These are phyloP conservation scores for Alternaria brassicae DNA, from an alignment of 2,329 filamentous ascomycete genomes.

Conservation along the genomic window DNA sequence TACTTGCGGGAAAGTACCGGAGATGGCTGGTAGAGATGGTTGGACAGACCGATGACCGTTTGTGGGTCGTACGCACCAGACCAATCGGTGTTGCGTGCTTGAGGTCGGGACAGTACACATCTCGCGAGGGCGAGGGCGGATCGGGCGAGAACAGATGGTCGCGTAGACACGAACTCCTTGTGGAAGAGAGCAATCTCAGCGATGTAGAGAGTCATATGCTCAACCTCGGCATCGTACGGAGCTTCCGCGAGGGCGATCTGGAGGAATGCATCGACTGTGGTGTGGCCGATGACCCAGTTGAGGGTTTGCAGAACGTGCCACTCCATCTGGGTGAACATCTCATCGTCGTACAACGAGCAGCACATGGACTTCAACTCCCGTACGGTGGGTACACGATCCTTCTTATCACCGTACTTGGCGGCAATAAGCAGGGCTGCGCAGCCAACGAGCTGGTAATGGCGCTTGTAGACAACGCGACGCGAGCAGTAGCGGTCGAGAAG, in stretches of 20 bases:
- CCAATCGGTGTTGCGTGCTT: conserved; percentile 79
- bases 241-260: conserved; percentile 82
- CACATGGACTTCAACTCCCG: conserved; percentile 99
- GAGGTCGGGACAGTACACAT: conserved; percentile 81
- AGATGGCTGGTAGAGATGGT: conserved; percentile 71
- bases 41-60: conserved; percentile 69
- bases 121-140: conserved; percentile 85
- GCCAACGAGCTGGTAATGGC: conserved; percentile 97
- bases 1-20: conserved; percentile 73
- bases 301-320: conserved; percentile 99
- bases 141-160: conserved; percentile 88
- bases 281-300: conserved; percentile 94
- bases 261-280: conserved; percentile 92
- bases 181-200: conserved; percentile 95
- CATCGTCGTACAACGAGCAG: conserved; percentile 95
- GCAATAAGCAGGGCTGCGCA: conserved; percentile 96
- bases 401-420: conserved; percentile 98
- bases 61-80: conserved; percentile 72
- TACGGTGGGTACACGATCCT: conserved; percentile 97
- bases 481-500: conserved; percentile 98
- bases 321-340: conserved; percentile 99
- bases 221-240: conserved; percentile 80
- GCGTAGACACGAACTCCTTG: conserved; percentile 93
- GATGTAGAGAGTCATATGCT: conserved; percentile 94
- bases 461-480: conserved; percentile 96